Conservation (phyloP, 202 grass and related monocot genomes). For the Thinopyrum obtusiflorum region DNA sequence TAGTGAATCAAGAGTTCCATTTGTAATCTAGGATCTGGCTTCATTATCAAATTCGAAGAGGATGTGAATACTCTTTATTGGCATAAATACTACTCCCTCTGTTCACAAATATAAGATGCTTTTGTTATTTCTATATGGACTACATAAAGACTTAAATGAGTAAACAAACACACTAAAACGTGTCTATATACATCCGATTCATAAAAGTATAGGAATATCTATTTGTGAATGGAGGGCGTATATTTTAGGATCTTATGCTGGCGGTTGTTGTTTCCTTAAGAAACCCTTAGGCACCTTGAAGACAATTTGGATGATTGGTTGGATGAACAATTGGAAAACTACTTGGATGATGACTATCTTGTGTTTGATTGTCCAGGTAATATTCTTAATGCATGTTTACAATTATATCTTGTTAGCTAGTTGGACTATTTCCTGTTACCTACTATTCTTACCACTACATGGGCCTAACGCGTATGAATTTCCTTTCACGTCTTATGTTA, state of each 20-base stretch:
- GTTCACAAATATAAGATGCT: no score
- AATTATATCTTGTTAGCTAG: neutral
- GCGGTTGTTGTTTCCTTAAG: slow-evolving; percentile 51
- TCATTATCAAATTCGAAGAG: neutral
- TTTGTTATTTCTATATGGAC: no score
- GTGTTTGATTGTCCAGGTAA: slow-evolving; percentile 98
- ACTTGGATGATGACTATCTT: slow-evolving; percentile 92
- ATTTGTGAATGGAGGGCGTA: no score
- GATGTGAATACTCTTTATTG: neutral
- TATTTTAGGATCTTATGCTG: slow-evolving; percentile 9
- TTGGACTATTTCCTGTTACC: neutral
- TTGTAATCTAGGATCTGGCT: neutral
- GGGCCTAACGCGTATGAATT: neutral
- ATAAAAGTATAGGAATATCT: no score
- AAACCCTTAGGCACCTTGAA: slow-evolving; percentile 40
- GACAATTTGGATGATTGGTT: slow-evolving; percentile 96
- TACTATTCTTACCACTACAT: neutral
- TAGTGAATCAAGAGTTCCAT: neutral
- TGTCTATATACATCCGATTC: no score
- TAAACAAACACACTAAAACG: no score
- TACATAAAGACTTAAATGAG: no score
- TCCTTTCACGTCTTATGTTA: neutral
- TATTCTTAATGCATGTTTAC: neutral
- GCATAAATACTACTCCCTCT: neutral
- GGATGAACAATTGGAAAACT: slow-evolving; percentile 77